Evolutionary conservation across 225 moss, liverwort and hornwort genomes (phyloP).

Genomic region (Climacium dendroides): DNA sequence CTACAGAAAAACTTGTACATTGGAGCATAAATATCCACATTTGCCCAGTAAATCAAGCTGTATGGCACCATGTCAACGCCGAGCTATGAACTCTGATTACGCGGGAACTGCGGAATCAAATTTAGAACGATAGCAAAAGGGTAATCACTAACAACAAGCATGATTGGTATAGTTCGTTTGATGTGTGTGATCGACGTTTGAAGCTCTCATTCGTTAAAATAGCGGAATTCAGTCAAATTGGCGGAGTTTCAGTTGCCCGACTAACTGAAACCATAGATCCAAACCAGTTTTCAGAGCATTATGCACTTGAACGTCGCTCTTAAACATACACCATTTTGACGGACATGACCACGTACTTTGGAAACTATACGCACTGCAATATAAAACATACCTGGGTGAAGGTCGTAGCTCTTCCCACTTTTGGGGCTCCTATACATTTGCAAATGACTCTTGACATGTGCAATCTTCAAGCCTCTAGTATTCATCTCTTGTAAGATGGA

Average conservation of each 20-base stretch:
- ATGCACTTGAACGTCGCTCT: background rate
- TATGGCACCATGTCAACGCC: background rate
- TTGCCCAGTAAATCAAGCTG: background rate
- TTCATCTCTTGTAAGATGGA: slow-evolving; percentile 49
- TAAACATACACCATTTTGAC: background rate
- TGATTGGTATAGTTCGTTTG: background rate
- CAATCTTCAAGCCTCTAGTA: slow-evolving; percentile 49
- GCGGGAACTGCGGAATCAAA: background rate
- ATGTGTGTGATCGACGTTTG: background rate
- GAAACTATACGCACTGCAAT: background rate
- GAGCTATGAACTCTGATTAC: background rate
- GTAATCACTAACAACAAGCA: background rate
- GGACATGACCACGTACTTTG: background rate
- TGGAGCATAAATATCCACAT: background rate
- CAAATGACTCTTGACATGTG: slow-evolving; percentile 59
- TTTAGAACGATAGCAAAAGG: background rate
- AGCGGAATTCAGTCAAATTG: background rate
- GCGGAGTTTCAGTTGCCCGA: background rate
- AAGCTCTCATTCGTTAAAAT: background rate
- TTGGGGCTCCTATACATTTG: slow-evolving; percentile 62
- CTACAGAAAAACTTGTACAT: too few species aligned
- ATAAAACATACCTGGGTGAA: slow-evolving; percentile 6
- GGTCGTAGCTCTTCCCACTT: slow-evolving; percentile 9
- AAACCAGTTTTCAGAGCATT: background rate
- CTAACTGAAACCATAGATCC: background rate